Evolutionary conservation across 495 filamentous ascomycete genomes (phyloP), one percentile per base, ranked within the genome.

Genomic region (Talaromyces trachyspermus): DNA sequence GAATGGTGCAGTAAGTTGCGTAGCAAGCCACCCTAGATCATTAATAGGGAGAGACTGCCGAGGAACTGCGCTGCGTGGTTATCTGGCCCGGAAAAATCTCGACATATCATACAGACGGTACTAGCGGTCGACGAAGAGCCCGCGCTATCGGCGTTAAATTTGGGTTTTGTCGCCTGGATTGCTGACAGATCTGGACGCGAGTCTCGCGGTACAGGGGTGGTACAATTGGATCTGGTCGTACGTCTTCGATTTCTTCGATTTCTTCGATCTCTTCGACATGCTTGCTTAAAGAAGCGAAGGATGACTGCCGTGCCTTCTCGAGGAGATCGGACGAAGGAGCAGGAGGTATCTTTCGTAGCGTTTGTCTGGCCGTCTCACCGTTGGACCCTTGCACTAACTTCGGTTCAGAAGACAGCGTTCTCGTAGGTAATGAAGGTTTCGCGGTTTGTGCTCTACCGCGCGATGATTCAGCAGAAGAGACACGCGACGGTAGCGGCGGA

Each of bases 1-100:
- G 64, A 60, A 96, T 2, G 88, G 88, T 6, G 72, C 62, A 40
- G 87, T 91, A 19, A 97, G 76, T 43, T 84, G 79, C 30, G 76
- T 67, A 0, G 89, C 88, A 11, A 98, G 77, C 71, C 83, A 84
- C 12, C 66, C 72, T 15, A 85, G 47, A 58, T 89, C 81, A 1
- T 72, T 65, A 1, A 73, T 70, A 4, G 86, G 85, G 25, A 92
- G 72, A 7, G 77, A 75, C 40, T 81, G 61, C 22, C 82, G 74
- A 7, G 89, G 88, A 59, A 86, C 47, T 76, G 85, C 17, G 86
- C 77, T 3, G 88, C 91, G 54, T 90, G 83, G 35, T 55, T 56
- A 61, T 98, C 92, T 5, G 88, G 83, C 5, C 58, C 84, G 5
- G 86, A 86, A 60, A 89, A 97, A 65, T 97, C 89, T 46, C 90